A percentile compares a stretch with the other conserved stretches of the same genome.
Evolutionary conservation across 129 eudicot genomes (phyloP).

Genomic region (Centaurea solstitialis): DNA sequence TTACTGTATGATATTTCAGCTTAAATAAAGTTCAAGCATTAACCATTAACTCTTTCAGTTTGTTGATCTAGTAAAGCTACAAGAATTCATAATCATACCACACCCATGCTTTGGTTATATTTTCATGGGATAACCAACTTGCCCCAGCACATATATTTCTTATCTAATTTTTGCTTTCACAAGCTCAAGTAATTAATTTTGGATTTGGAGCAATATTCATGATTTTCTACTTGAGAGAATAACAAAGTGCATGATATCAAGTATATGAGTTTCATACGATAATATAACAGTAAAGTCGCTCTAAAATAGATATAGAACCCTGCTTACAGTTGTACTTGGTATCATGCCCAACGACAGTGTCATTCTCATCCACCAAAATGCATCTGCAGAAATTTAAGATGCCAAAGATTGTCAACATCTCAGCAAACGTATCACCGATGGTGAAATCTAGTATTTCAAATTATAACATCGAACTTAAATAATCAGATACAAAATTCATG

Average conservation of each 20-base stretch:
- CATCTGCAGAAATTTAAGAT: conserved; percentile 57
- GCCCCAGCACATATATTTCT: neutral
- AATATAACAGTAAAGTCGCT: neutral
- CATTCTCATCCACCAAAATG: conserved; percentile 89
- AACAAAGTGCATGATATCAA: neutral
- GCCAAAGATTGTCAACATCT: conserved; percentile 15
- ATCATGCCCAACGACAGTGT: conserved; percentile 81
- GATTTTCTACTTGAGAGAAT: neutral
- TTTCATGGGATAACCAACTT: neutral
- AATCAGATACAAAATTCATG: neutral
- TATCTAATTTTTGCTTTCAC: neutral
- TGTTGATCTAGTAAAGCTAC: neutral
- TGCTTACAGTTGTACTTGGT: conserved; percentile 86
- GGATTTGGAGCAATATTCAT: neutral
- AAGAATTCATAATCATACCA: neutral
- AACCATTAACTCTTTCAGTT: neutral
- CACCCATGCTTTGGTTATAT: neutral
- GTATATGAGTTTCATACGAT: neutral
- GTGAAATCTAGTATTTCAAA: neutral
- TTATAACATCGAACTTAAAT: conserved; percentile 1
- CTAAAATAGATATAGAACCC: neutral
- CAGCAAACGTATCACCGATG: neutral
- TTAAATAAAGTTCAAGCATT: neutral
- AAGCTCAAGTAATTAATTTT: neutral
- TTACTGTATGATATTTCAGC: neutral